Percentiles rank a stretch among this genome's conserved stretches.
phyloP scores from a whole-genome alignment of 129 eudicot genomes.

The Silybum marianum region DNA sequence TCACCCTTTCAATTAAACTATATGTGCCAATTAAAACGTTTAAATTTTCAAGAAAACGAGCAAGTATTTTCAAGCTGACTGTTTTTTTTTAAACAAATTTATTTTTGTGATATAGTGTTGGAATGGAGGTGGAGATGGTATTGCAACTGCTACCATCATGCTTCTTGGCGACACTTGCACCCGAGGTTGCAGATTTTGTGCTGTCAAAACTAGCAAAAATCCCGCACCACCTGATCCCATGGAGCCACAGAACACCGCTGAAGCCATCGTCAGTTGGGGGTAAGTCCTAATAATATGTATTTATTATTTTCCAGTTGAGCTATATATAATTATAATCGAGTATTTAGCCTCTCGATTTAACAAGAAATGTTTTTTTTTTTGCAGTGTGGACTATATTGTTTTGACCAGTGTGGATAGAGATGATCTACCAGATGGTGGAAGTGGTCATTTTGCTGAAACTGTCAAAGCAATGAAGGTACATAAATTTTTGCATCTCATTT shows the following conservation, averaged over 20 bases:
- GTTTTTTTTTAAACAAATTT: neutral
- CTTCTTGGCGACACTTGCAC: conserved; percentile 95
- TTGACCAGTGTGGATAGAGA: conserved; percentile 94
- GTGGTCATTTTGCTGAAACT: conserved; percentile 95
- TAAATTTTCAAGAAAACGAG: neutral
- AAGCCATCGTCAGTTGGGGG: conserved; percentile 98
- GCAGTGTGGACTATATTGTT: conserved; percentile 94
- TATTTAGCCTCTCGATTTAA: neutral
- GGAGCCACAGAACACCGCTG: conserved; percentile 94
- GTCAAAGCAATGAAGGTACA: conserved; percentile 89
- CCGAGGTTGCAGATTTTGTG: conserved; percentile 95
- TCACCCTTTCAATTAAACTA: neutral
- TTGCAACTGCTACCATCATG: conserved; percentile 96
- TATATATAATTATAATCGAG: neutral
- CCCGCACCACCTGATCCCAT: conserved; percentile 97
- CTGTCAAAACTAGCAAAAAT: conserved; percentile 95
- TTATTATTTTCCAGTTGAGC: neutral
- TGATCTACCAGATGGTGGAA: conserved; percentile 96
- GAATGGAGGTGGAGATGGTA: conserved; percentile 98
- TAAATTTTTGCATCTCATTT: neutral
- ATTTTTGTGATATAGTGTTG: conserved; percentile 58
- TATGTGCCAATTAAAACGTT: neutral
- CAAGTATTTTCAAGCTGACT: neutral
- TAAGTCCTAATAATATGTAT: conserved; percentile 18
- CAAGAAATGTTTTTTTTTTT: conserved; percentile 20